Evolutionary conservation across 495 filamentous ascomycete species (phyloP), one percentile per base, ranked within the genome.

Genomic region (Cercophora scortea): DNA sequence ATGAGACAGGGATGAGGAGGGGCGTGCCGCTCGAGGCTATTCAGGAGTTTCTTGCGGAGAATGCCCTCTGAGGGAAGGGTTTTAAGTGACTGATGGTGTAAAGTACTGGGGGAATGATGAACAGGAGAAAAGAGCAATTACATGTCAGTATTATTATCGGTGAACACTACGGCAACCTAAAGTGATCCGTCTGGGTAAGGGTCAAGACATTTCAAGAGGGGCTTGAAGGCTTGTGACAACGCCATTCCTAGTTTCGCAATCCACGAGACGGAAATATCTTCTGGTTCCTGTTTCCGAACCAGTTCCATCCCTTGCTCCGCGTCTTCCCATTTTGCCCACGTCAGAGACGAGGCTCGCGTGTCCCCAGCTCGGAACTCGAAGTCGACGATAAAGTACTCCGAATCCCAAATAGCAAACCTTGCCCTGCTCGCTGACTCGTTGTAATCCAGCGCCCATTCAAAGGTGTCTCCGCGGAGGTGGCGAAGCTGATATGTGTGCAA

Each of bases 1-100:
- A 74, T 2, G 49, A 65, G 50, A 75, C 73, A 36, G 60, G 52
- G n/a, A 73, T 75, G 73, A 58, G 74, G 48, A 66, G 72, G 54
- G 73, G 73, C 0, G 61, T 77, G 3, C 63, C 64, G 32, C 52
- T 67, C 16, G 66, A 68, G 46, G 69, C 72, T 25, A 59, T 67
- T 34, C 47, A 33, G 16, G 53, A 54, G 41, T 78, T 68, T 65
- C 32, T 47, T 10, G 38, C n/a, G 7, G 13, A 13, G 7, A 38
- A 38, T 25, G 25, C 25, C 25, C 2, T 5, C 25, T 2, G 5
- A 25, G 25, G n/a, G n/a, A n/a, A n/a, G n/a, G n/a, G n/a, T n/a
- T n/a, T n/a, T n/a, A n/a, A n/a, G n/a, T n/a, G n/a, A n/a, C n/a
- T n/a, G n/a, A n/a, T n/a, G n/a, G n/a, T n/a, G n/a, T n/a, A n/a